Percentiles rank a stretch among this genome's conserved stretches.
phyloP scores from a whole-genome alignment of 2,329 filamentous ascomycete genomes.

The Colletotrichum australisinense region DNA sequence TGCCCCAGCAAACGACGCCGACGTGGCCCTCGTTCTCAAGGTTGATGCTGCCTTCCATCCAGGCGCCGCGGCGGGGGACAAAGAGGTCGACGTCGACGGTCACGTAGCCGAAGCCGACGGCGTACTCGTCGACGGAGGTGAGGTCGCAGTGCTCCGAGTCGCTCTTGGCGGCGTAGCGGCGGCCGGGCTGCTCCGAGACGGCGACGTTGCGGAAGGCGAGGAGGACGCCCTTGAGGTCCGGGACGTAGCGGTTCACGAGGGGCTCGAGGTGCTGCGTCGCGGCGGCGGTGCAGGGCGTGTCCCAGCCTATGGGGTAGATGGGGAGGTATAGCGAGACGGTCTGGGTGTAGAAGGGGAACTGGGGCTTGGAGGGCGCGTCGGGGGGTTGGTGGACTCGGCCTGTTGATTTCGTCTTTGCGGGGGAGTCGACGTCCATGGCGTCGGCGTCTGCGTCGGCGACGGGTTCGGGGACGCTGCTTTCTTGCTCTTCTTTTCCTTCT shows the following conservation, averaged over 20 bases:
- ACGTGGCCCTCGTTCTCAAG: conserved; percentile 91
- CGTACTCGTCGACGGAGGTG: conserved; percentile 80
- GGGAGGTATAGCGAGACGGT: conserved; percentile 85
- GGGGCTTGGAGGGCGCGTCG: conserved; percentile 51
- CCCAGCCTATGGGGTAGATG: conserved; percentile 77
- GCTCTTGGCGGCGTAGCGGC: conserved; percentile 55
- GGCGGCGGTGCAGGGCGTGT: conserved; percentile 75
- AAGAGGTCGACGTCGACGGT: conserved; percentile 90
- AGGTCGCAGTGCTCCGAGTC: conserved; percentile 58
- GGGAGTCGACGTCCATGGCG: conserved; percentile 53
- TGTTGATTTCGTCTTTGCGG: conserved; percentile 42
- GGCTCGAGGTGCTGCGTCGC: conserved; percentile 81
- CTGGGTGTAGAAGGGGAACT: conserved; percentile 81
- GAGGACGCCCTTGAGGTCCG: conserved; percentile 78
- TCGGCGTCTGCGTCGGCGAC: conserved; percentile 41
- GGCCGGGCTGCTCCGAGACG: conserved; percentile 69
- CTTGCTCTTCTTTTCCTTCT: conserved; percentile 42
- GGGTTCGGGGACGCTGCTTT: conserved; percentile 39
- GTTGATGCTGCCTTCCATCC: conserved; percentile 84
- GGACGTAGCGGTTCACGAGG: conserved; percentile 81
- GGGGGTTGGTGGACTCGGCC: conserved; percentile 50
- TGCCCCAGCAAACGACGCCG: conserved; percentile 88
- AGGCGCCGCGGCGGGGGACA: conserved; percentile 77
- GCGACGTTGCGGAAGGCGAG: conserved; percentile 78
- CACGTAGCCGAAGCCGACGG: conserved; percentile 87